Evolutionary conservation across 2,329 filamentous ascomycete genomes (phyloP), one percentile per base, ranked within the genome.

Genomic region (Ophiostoma populinum): DNA sequence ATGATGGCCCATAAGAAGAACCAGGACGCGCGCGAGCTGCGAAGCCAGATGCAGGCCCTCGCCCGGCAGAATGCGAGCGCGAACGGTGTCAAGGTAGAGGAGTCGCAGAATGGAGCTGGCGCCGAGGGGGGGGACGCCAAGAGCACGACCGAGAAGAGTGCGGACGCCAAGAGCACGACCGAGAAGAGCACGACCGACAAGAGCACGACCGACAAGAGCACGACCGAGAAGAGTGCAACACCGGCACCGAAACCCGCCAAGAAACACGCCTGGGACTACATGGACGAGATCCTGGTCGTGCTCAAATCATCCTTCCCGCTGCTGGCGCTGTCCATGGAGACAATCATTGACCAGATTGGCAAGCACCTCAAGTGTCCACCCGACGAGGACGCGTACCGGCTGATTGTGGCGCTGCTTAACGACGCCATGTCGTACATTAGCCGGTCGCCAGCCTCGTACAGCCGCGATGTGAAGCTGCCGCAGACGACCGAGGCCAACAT

Each of bases 361-460:
- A 95, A 95, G 63, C 80, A 95, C 57, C 98, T 98, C 70, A 98
- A 98, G 59, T 95, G 90, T 49, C 87, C 87, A 11, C 87, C 87
- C 0, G 90, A 99, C 48, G 90, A 99, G 54, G 90, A 99, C 59
- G 92, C 90, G 2, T 95, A 95, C 55, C 72, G 90, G 33, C 66
- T 99, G 12, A 98, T 98, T 45, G 87, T 95, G n/a, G 92, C 90
- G 3, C 62, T 99, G 9, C 70, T 98, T 16, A 98, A 98, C 52
- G 90, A 99, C 55, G 90, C 83, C 0, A 59, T 98, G 35, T 83
- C 83, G 19, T 94, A 94, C 47, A 83, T 95, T 27, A 83, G 81
- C 43, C 75, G 87, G 32, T 82, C 82, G 55, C 87, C 87, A 9
- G 67, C 70, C 11, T 81, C 82, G 1, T 94, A 93, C 52, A 82